Percentiles rank a stretch among this genome's conserved stretches.
phyloP scores from a whole-genome alignment of 2,329 filamentous ascomycete genomes.

The Aspergillus tamarii region DNA sequence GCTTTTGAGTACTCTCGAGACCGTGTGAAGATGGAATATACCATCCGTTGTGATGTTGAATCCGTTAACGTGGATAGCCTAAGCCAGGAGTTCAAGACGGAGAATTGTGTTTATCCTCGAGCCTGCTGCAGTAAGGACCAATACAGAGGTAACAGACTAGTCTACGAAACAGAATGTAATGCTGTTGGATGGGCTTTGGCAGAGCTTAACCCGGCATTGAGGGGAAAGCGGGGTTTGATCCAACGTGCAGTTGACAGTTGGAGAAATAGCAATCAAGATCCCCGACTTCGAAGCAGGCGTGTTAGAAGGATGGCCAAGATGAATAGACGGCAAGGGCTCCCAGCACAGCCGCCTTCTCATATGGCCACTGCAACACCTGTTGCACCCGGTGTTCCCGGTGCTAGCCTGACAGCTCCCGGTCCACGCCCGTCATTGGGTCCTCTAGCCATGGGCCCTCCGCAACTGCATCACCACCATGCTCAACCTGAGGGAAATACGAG shows the following conservation, averaged over 20 bases:
- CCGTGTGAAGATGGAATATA: slow-evolving; percentile 99
- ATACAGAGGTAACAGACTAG: slow-evolving; percentile 91
- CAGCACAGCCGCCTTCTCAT: slow-evolving; percentile 62
- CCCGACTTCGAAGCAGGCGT: slow-evolving; percentile 82
- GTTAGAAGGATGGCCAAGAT: slow-evolving; percentile 97
- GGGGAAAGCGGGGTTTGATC: slow-evolving; percentile 92
- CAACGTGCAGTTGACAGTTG: slow-evolving; percentile 97
- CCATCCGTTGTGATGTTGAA: slow-evolving; percentile 95
- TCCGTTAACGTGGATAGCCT: slow-evolving; percentile 90
- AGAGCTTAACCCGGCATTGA: slow-evolving; percentile 84
- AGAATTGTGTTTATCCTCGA: slow-evolving; percentile 96
- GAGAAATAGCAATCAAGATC: slow-evolving; percentile 98
- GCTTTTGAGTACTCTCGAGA: slow-evolving; percentile 97
- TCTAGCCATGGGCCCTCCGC: slow-evolving; percentile 70
- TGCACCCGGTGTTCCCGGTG: slow-evolving; percentile 64
- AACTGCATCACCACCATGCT: slow-evolving; percentile 75
- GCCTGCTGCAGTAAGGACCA: slow-evolving; percentile 94
- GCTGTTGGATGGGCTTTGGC: slow-evolving; percentile 99
- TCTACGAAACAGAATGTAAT: slow-evolving; percentile 99
- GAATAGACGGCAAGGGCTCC: slow-evolving; percentile 77
- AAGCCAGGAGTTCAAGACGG: slow-evolving; percentile 87
- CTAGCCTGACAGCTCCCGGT: slow-evolving; percentile 58
- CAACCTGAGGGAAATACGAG: slow-evolving; percentile 66
- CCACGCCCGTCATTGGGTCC: slow-evolving; percentile 48
- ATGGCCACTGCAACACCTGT: slow-evolving; percentile 66